Evolutionary conservation across 116 monocot genomes (phyloP), one percentile per base, ranked within the genome.

Genomic region (Cymodocea nodosa): DNA sequence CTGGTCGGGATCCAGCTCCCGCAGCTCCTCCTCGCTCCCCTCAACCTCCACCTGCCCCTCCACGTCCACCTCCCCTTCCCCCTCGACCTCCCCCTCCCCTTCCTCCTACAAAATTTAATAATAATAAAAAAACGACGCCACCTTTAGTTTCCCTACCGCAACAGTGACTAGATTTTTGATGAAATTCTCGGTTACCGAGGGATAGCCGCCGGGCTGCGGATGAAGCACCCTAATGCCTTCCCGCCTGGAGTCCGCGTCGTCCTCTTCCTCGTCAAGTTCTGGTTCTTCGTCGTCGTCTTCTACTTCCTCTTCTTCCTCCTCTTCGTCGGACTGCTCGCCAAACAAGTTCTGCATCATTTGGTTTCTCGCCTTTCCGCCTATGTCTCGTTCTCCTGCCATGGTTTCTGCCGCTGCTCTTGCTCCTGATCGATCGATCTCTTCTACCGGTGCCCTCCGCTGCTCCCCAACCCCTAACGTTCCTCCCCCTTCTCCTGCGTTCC

Each of bases 301-400:
- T n/a, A 35, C 25, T 23, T 37, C 80, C 68, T 85, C 85, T 16
- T 80, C 83, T 22, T 86, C 88, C n/a, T 84, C 83, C 54, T 84
- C 89, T 30, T 93, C 93, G 63, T 94, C 94, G 23, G 87, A 94
- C 54, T 94, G 94, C 39, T 94, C 94, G 4, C 94, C 94, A 65
- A 94, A 94, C 65, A 94, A 80, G 59, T 94, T 89, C 79, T 94
- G 94, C 87, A 94, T 89, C 87, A 94, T 94, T 81, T 89, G 70
- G 65, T 83, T 87, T 75, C 94, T 68, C 54, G 80, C 81, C 81
- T 78, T 82, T 39, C 79, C 88, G 58, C 68, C 83, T 25, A 78
- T 76, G 44, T 85, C 87, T 56, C 79, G 48, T n/a, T 75, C 75
- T 54, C 84, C 69, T 49, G 63, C 53, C 71, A 60, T 64, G 44